Evolutionary conservation across 306 rosid species (phyloP), one percentile per base, ranked within the genome.

Genomic region (Oemleria cerasiformis): DNA sequence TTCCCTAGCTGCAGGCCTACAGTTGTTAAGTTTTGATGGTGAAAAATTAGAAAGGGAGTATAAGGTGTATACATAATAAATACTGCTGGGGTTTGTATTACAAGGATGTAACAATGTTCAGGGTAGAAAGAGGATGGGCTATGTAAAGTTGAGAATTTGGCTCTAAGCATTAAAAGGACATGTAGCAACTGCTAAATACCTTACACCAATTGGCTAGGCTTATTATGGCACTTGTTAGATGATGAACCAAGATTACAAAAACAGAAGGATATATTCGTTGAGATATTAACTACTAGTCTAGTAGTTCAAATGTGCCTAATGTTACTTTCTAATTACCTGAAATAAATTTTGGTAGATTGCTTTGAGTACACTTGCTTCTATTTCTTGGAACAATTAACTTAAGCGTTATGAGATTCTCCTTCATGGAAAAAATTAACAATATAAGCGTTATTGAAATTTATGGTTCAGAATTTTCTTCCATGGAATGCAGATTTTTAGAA

Each of bases 381-480:
- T 40, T 25, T 55, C 9, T 3, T 5, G 30, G 30, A 2, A 25
- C 1, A 25, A 25, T 25, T 25, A 25, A 2, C 30, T 25, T 25
- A 25, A 25, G 30, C 30, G 2, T 25, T 25, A 25, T 25, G 30
- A 25, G 2, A 25, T 25, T 25, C 30, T 25, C 30, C n/a, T 57
- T 30, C 39, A 57, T 57, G 40, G 62, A 25, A 57, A 25, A 57
- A 57, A 51, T n/a, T 13, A 57, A 12, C 40, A 12, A 23, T 57
- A 8, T 25, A 6, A 57, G 34, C 2, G 6, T 54, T 17, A 25
- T 54, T 20, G 63, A 25, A 9, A 40, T 57, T 55, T 21, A 6
- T 21, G 36, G 60, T 30, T 67, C 30, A 17, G n/a, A 19, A 23
- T 45, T 57, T 57, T 65, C 14, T 65, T 65, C 55, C 70, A 23